These are phyloP conservation scores for Alternaria solani DNA, from an alignment of 2,329 filamentous ascomycete species.

Conservation along the genomic window DNA sequence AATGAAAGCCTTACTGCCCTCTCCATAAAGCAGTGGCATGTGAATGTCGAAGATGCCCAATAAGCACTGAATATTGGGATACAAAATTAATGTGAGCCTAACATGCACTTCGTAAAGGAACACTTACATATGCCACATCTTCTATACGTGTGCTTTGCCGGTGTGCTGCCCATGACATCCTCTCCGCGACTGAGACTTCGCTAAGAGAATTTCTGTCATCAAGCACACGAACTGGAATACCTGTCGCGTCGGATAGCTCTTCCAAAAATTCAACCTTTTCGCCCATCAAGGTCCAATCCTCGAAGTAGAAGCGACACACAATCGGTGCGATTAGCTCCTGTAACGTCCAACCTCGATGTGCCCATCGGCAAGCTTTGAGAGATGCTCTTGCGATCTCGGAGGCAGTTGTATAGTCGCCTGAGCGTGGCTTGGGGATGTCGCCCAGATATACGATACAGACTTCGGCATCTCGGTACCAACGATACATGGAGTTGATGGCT, in stretches of 20 bases:
- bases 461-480: constrained; percentile 31
- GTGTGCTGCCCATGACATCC: constrained; percentile 41
- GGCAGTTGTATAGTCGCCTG: constrained; percentile 13
- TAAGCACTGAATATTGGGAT: constrained; percentile 18
- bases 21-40: constrained; percentile 41
- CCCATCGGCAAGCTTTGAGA: constrained; percentile 33
- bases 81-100: not conserved
- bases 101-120: not conserved
- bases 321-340: constrained; percentile 40
- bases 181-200: constrained; percentile 34
- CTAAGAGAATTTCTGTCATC: constrained; percentile 25
- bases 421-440: constrained; percentile 20
- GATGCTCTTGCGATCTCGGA: constrained; percentile 25
- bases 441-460: constrained; percentile 33
- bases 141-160: constrained; percentile 40
- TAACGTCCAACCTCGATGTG: constrained; percentile 40
- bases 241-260: constrained; percentile 34
- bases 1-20: constrained; percentile 40
- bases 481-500: constrained; percentile 40
- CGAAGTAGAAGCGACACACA: constrained; percentile 35
- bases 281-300: constrained; percentile 37
- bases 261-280: constrained; percentile 36
- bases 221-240: constrained; percentile 33
- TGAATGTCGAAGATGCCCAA: constrained; percentile 45
- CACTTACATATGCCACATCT: constrained; percentile 36